phyloP scores from a whole-genome alignment of 2,329 filamentous ascomycete genomes.

The Cladosporium sp. region DNA sequence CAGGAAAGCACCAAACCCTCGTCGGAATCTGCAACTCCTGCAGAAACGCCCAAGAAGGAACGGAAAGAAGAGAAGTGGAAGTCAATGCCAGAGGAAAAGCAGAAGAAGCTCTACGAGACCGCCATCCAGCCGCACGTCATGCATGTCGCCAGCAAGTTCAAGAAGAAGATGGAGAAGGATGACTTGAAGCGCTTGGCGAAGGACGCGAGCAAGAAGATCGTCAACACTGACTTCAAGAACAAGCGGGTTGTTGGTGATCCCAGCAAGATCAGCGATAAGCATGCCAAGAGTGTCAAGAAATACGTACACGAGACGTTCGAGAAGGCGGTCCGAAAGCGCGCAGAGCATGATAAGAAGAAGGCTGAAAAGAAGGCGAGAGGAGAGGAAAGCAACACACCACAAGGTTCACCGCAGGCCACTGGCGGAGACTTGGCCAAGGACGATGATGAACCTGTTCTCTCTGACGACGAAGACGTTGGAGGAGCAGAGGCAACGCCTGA shows the following conservation, averaged over 20 bases:
- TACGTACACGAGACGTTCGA: slow-evolving; percentile 86
- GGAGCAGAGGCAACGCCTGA: slow-evolving; percentile 31
- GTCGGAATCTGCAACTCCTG: slow-evolving; percentile 66
- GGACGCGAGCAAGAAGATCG: slow-evolving; percentile 77
- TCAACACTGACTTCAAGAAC: slow-evolving; percentile 89
- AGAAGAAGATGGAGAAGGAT: slow-evolving; percentile 82
- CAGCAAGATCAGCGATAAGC: slow-evolving; percentile 72
- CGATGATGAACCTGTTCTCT: slow-evolving; percentile 28
- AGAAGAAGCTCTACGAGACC: slow-evolving; percentile 93
- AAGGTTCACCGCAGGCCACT: slow-evolving; percentile 33
- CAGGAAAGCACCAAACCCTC: slow-evolving; percentile 62
- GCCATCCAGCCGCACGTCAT: slow-evolving; percentile 85
- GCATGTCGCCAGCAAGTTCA: slow-evolving; percentile 82
- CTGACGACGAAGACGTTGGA: slow-evolving; percentile 35
- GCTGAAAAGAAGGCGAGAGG: slow-evolving; percentile 48
- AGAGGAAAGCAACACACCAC: slow-evolving; percentile 32
- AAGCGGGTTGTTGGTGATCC: slow-evolving; percentile 79
- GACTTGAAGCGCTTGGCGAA: slow-evolving; percentile 66
- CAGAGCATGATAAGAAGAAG: slow-evolving; percentile 67
- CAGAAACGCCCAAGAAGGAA: slow-evolving; percentile 57
- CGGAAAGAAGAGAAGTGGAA: slow-evolving; percentile 71
- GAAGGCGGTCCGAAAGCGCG: slow-evolving; percentile 77
- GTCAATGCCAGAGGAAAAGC: slow-evolving; percentile 73
- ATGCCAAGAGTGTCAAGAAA: slow-evolving; percentile 78
- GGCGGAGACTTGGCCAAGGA: slow-evolving; percentile 29